phyloP scores from a whole-genome alignment of 1,139 yeast species.

The Meyerozyma sp. region DNA sequence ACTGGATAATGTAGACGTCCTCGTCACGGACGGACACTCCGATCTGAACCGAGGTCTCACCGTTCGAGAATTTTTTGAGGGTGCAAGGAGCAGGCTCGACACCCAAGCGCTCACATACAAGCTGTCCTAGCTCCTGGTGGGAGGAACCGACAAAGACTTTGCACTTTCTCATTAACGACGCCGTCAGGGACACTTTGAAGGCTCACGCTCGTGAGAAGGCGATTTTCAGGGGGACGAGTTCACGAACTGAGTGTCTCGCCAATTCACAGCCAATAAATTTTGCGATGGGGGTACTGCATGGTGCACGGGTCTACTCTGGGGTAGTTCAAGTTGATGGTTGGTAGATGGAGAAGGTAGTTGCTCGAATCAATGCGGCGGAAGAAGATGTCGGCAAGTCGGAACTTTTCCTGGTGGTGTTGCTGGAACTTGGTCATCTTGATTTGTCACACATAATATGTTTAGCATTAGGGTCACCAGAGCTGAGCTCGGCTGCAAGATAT shows the following conservation, averaged over 20 bases:
- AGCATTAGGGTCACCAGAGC: slow-evolving; percentile 67
- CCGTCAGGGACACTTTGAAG: neutral
- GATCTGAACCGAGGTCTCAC: slow-evolving; percentile 94
- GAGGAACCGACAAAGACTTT: slow-evolving; percentile 95
- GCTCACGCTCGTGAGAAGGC: neutral
- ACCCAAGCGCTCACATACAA: slow-evolving; percentile 87
- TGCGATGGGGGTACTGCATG: neutral
- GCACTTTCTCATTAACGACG: slow-evolving; percentile 75
- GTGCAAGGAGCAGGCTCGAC: slow-evolving; percentile 95
- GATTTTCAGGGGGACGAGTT: neutral
- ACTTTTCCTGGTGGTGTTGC: neutral
- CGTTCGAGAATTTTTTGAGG: slow-evolving; percentile 86
- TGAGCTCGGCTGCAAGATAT: slow-evolving; percentile 52
- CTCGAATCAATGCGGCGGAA: neutral
- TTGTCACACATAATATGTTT: slow-evolving; percentile 50
- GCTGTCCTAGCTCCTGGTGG: slow-evolving; percentile 87
- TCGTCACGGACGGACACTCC: slow-evolving; percentile 95
- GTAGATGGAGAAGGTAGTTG: neutral
- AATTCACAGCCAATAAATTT: neutral
- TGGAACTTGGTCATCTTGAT: slow-evolving; percentile 2
- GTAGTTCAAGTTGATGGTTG: neutral
- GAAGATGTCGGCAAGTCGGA: neutral
- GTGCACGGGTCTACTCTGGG: neutral
- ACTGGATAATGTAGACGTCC: slow-evolving; percentile 92
- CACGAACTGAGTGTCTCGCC: neutral